Base-by-base conservation (phyloP, 2,329 filamentous ascomycete genomes). In the Gyromitra esculenta region DNA sequence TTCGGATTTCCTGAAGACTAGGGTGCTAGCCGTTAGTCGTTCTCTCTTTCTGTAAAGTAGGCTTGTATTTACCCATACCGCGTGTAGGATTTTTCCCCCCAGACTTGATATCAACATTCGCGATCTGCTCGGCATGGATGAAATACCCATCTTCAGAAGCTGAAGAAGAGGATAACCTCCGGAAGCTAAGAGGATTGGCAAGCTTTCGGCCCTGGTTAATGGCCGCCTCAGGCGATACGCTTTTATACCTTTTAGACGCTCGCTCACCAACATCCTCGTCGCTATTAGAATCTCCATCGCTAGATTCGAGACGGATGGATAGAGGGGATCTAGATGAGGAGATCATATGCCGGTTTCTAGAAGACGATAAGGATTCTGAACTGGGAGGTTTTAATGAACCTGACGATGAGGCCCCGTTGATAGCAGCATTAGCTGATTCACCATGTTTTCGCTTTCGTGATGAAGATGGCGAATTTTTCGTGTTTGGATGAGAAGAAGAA, bases 101-200 rank as follows among this genome's bases (percentile, higher is more conserved):
- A 76, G 83, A 85, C 77, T 83, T 82, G n/a, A 81, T 79, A 39
- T 83, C 70, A 54, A 84, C 59, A 83, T 85, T 80, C 43, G 83
- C 83, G 68, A 87, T 87, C 73, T 86, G 83, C 50, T 84, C 82
- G 7, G 86, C 86, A 81, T 88, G 86, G 31, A 87, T 83, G 82
- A 87, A 83, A 79, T 62, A 86, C 82, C 6, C 72, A 52, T 81
- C 82, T 31, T 80, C 79, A n/a, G 80, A 82, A 52, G 62, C 59
- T n/a, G 84, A 83, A 39, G 84, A 83, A 39, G 84, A 83, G 78
- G 86, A 86, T n/a, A 85, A 83, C 77, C 83, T 83, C 71, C 82
- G 77, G 63, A 85, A 85, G 69, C 86, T 84, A 78, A 87, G 79
- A 54, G 86, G 83, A 54, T 84, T 83, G 41, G 83, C 81, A 77